Base-by-base conservation (phyloP, 208 protist genomes). In the Crithidia bombi region DNA sequence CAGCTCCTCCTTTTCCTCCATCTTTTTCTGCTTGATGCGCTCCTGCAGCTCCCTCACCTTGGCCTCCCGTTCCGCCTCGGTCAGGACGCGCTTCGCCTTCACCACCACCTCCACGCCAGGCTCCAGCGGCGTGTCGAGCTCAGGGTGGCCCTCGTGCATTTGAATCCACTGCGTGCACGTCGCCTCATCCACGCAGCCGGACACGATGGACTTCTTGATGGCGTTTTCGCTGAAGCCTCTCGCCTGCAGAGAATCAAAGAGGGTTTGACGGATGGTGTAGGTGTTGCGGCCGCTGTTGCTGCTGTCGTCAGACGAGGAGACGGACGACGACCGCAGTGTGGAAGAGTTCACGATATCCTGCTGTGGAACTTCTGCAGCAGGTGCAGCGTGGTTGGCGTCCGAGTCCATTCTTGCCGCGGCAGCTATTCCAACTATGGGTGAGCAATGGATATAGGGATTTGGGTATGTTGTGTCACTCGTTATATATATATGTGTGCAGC, bases 201-300 rank as follows among this genome's bases (percentile, higher is more conserved):
- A 65, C 5, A 89, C 88, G 46, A 96, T 91, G 3, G 88, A 91
- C 78, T 96, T 96, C 55, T 96, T 96, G 50, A 93, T 89, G 12
- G 91, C 91, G 59, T 92, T 94, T 19, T 93, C 91, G 65, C 89
- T 93, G 54, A 94, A 94, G 2, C 88, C 91, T 17, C 78, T 81
- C 0, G 44, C 55, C 6, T 73, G 12, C 15, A 96, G 76, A 0
- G 63, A 67, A 57, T 93, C 81, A 59, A 89, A 91, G 10, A 91
- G 56, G 11, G 44, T 49, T 61, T 91, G 73, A 12, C 57, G 75
- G 32, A 96, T 89, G 26, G 65, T 82, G 65, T 85, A 90, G 38
- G 43, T 78, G 47, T 58, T 67, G 23, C 28, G 39, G 39, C 65
- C 65, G 30, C 30, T 62, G 3, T 67, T 35, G 17, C 26, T 55